These are phyloP conservation scores for Elsinoe fawcettii DNA, from an alignment of 2,329 filamentous ascomycete genomes.

Conservation along the genomic window DNA sequence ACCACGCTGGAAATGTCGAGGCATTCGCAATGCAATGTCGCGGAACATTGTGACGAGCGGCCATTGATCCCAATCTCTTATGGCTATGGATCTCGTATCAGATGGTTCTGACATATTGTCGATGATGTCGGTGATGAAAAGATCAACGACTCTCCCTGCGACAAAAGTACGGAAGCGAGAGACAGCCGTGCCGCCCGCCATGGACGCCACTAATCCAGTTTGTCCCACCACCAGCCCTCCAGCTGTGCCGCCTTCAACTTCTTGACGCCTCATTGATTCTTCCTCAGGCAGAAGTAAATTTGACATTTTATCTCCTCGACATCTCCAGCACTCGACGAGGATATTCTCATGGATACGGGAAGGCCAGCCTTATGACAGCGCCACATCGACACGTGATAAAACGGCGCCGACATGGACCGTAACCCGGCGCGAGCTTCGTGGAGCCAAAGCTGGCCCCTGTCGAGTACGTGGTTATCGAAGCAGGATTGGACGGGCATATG, in stretches of 20 bases:
- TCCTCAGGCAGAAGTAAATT: not conserved
- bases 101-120: no score
- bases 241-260: not conserved
- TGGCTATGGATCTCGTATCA: no score
- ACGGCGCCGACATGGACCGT: constrained; percentile 2
- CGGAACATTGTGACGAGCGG: no score
- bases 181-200: not conserved
- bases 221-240: not conserved
- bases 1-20: no score
- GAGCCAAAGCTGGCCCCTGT: constrained; percentile 2
- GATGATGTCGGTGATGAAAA: not conserved
- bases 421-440: not conserved
- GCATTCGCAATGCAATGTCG: no score
- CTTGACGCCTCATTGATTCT: not conserved
- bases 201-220: not conserved
- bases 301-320: not conserved
- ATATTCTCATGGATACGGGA: not conserved
- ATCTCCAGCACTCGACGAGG: not conserved
- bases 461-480: not conserved
- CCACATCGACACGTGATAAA: not conserved
- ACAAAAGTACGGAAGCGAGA: not conserved
- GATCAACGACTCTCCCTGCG: not conserved
- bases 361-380: not conserved
- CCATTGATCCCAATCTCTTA: no score
- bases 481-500: constrained; percentile 4